Evolutionary conservation across 768 basidiomycete genomes (phyloP), one percentile per base, ranked within the genome.

Genomic region (Cystofilobasidium capitatum): DNA sequence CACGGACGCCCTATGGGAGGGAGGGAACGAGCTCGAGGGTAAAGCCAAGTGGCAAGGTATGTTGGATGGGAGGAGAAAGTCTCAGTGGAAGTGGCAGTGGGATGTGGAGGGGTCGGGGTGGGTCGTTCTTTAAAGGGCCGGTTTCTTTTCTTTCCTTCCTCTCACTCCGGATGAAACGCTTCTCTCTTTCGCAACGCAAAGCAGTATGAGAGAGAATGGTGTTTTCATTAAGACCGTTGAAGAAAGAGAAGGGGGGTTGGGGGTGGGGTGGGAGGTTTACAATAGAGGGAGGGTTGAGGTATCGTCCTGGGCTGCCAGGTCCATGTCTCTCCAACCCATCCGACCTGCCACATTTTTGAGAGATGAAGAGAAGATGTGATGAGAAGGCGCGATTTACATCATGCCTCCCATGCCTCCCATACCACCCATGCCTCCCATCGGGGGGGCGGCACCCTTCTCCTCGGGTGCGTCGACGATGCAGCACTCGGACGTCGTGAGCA

Each of bases 401-500:
- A 57, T 61, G 29, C 65, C 65, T 69, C 69, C 74, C 73, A 74
- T 74, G 60, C 70, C 69, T 81, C 84, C 0, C 70, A 75, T 76
- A 4, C 75, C 74, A n/a, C 82, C 83, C 74, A 80, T 80, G 22
- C 77, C 76, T 36, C 76, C 75, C 17, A 70, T 73, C 31, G 71
- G 72, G 9, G 57, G 2, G 64, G 85, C 80, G 59, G 87, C 82
- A 71, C 88, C 84, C 69, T 77, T 76, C 75, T 96, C 91, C 71
- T 88, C 87, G 17, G 86, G 78, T 5, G 79, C 89, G 59, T 97
- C 91, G 29, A 97, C 92, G 45, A 98, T 83, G 76, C 89, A 88
- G 47, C 85, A 87, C 81, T 98, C 93, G 72, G 87, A 89, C 61
- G 93, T 98, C 58, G 91, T 91, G 78, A 97, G 80, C 77, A 98